A percentile compares a stretch with the other conserved stretches of the same genome.
Evolutionary conservation across 306 rosid genomes (phyloP).

Genomic region (Ochetophila trinervis): DNA sequence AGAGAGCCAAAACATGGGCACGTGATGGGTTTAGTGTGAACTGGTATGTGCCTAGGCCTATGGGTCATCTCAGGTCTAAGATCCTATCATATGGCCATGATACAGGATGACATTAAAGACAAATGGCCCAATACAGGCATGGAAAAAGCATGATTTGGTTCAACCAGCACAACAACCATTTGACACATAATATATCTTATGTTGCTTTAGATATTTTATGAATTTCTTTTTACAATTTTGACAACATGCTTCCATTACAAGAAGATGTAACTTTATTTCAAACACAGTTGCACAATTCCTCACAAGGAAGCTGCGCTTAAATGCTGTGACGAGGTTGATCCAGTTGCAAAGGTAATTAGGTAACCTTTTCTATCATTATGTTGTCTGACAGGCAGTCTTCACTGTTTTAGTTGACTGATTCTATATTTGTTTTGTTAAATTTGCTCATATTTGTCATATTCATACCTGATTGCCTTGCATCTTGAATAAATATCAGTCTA

Average conservation of each 20-base stretch:
- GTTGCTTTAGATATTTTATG: neutral
- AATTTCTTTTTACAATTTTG: neutral
- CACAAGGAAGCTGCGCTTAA: slow-evolving; percentile 77
- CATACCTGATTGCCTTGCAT: slow-evolving; percentile 14
- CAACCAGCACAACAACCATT: neutral
- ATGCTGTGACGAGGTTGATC: slow-evolving; percentile 90
- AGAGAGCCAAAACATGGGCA: no score
- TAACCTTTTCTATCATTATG: slow-evolving; percentile 16
- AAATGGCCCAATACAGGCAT: no score
- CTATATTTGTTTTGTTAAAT: slow-evolving; percentile 15
- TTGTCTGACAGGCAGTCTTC: neutral
- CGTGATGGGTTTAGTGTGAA: no score
- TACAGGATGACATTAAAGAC: no score
- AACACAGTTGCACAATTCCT: slow-evolving; percentile 72
- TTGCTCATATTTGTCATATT: slow-evolving; percentile 13
- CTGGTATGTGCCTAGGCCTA: no score
- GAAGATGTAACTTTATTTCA: slow-evolving; percentile 30
- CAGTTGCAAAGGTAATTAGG: slow-evolving; percentile 79
- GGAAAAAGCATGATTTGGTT: no score
- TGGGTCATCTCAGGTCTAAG: no score
- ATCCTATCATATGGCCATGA: no score
- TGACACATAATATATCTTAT: neutral
- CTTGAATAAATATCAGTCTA: slow-evolving; percentile 49
- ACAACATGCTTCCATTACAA: neutral
- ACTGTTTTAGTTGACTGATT: slow-evolving; percentile 1